Percentiles rank a stretch among this genome's conserved stretches.
These are phyloP conservation scores for Mycena amicta DNA, from an alignment of 768 basidiomycete species.

Conservation along the genomic window DNA sequence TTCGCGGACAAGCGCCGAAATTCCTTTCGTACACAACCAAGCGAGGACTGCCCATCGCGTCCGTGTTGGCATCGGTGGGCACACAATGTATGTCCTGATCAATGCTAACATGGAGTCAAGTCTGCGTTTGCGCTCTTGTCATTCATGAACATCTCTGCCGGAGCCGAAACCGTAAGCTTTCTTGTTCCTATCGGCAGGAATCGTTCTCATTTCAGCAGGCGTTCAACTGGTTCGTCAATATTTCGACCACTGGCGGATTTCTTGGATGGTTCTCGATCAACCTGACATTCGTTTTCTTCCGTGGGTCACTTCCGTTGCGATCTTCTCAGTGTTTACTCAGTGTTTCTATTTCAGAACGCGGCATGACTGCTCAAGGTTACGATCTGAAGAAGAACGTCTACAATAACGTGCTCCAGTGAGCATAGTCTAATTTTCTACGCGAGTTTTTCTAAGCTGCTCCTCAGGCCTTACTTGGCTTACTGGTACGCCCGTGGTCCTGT, in stretches of 20 bases:
- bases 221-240: slow-evolving; percentile 35
- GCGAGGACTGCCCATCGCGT: slow-evolving; percentile 50
- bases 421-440: no score
- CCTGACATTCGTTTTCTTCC: slow-evolving; percentile 72
- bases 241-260: slow-evolving; percentile 71
- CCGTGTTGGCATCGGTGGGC: slow-evolving; percentile 19
- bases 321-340: neutral
- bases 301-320: slow-evolving; percentile 37
- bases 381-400: slow-evolving; percentile 66
- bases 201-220: slow-evolving; percentile 2
- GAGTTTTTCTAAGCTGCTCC: no score
- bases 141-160: slow-evolving; percentile 68
- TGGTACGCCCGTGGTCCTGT: slow-evolving; percentile 34
- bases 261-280: slow-evolving; percentile 70
- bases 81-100: slow-evolving; percentile 28
- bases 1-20: slow-evolving; percentile 53
- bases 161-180: slow-evolving; percentile 50
- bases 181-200: neutral
- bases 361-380: slow-evolving; percentile 65
- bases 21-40: slow-evolving; percentile 48
- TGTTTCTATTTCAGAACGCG: slow-evolving; percentile 50
- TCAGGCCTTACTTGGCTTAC: slow-evolving; percentile 61
- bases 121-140: slow-evolving; percentile 49
- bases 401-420: slow-evolving; percentile 51
- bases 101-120: slow-evolving; percentile 21